Conservation (phyloP, 345 rosid species). For the Dipteronia sinensis region DNA sequence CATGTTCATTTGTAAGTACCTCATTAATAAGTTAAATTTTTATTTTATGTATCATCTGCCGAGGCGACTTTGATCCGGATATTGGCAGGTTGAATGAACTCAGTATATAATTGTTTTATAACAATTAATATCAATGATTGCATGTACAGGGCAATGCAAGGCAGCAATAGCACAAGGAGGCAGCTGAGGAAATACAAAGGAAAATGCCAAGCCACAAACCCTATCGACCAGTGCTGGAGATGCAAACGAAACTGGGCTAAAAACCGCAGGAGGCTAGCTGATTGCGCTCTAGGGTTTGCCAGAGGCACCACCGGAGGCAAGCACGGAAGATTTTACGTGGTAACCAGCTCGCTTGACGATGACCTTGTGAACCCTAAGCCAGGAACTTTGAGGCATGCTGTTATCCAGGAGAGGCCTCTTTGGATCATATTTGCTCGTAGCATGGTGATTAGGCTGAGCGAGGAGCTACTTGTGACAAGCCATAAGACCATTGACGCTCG, state of each 20-base stretch:
- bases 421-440: conserved; percentile 31
- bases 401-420: conserved; percentile 29
- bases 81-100: no score
- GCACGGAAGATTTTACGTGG: conserved; percentile 22
- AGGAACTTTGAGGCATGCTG: conserved; percentile 32
- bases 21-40: not conserved
- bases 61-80: no score
- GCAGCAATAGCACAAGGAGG: conserved; percentile 36
- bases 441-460: conserved; percentile 27
- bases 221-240: conserved; percentile 55
- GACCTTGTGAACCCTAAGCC: conserved; percentile 30
- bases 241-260: conserved; percentile 39
- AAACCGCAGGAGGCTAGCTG: conserved; percentile 33
- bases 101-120: not conserved
- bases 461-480: conserved; percentile 22
- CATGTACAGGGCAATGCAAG: not conserved
- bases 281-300: conserved; percentile 32
- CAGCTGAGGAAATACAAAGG: conserved; percentile 14
- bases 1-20: conserved; percentile 31
- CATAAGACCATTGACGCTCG: conserved; percentile 37
- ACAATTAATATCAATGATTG: not conserved
- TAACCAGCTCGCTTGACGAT: conserved; percentile 20
- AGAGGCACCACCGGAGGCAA: conserved; percentile 26
- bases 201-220: conserved; percentile 38
- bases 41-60: no score